A percentile compares a stretch with the other conserved stretches of the same genome.
phyloP scores from a whole-genome alignment of 2,329 filamentous ascomycete genomes.

The Trichophyton rubrum region DNA sequence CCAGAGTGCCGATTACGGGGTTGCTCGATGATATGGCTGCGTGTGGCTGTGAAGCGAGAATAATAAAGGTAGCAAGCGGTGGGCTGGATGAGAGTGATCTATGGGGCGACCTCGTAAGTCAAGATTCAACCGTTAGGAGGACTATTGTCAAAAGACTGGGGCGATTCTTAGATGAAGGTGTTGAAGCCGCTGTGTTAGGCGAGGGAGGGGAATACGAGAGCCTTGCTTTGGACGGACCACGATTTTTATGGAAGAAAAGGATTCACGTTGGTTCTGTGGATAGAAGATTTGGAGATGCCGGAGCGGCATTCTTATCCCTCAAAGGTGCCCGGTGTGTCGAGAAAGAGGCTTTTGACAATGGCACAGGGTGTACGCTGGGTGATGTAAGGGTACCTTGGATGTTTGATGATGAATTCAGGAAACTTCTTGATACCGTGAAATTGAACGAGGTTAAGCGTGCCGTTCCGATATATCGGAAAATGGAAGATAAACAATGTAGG shows the following conservation, averaged over 20 bases:
- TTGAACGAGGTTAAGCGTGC: not conserved
- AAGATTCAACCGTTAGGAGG: slow-evolving; percentile 34
- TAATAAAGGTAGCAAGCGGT: slow-evolving; percentile 89
- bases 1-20: slow-evolving; percentile 20
- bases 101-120: slow-evolving; percentile 60
- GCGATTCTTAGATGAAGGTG: slow-evolving; percentile 49
- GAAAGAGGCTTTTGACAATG: slow-evolving; percentile 23
- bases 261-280: slow-evolving; percentile 50
- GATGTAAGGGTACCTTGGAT: slow-evolving; percentile 45
- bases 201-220: slow-evolving; percentile 97
- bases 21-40: slow-evolving; percentile 71
- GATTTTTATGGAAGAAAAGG: slow-evolving; percentile 55
- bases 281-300: slow-evolving; percentile 56
- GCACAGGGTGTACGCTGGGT: slow-evolving; percentile 10
- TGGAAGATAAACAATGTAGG: not conserved
- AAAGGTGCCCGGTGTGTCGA: slow-evolving; percentile 42
- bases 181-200: slow-evolving; percentile 62
- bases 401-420: slow-evolving; percentile 52
- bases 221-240: slow-evolving; percentile 69
- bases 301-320: slow-evolving; percentile 60
- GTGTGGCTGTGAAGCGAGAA: slow-evolving; percentile 69
- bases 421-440: slow-evolving; percentile 22
- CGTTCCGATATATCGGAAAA: not conserved
- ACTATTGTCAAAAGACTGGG: slow-evolving; percentile 38
- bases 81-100: slow-evolving; percentile 70